Evolutionary conservation across 768 basidiomycete species (phyloP), one percentile per base, ranked within the genome.

Genomic region (Boletus rex-veris): DNA sequence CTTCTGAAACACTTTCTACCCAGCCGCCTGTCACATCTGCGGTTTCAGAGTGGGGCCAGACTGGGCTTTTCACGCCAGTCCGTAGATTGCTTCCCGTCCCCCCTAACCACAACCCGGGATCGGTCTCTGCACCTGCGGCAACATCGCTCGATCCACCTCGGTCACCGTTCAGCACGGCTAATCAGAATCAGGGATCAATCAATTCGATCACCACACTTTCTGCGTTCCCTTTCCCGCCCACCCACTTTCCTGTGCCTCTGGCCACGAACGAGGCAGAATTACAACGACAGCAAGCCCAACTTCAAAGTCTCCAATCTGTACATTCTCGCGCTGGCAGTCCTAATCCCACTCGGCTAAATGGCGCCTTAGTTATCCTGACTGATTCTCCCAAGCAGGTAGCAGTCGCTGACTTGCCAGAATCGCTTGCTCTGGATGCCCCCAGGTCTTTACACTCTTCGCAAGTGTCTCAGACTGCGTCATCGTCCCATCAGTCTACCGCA

Each of bases 201-300:
- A 70, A 68, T 50, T 84, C 84, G 26, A 76, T 87, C n/a, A 77
- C 84, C 18, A 85, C 86, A 1, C 73, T 90, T 21, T 86, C 84
- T 31, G 84, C 83, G 0, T 90, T 90, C 66, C 88, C 88, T 21
- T 69, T 78, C 0, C 88, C 88, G 15, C 88, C 88, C 0, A 81
- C 80, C 1, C 86, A 89, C 65, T 81, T 85, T 53, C 88, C 88
- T 12, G 69, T 85, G 14, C 88, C 84, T 35, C 78, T 80, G 6
- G 59, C 59, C 4, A 48, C 42, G 53, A 66, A 50, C 24, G 62
- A 71, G 19, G 52, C 54, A 18, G 70, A 71, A 30, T 40, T 58
- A 14, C 65, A 66, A 9, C 57, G 57, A 7, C 68, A 70, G 53
- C 59, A 63, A 51, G 50, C 26, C n/a, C 67, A 57, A 49, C 47